Evolutionary conservation across 805 yeast species (phyloP).

Genomic region (Saturnispora serradocipensis): DNA sequence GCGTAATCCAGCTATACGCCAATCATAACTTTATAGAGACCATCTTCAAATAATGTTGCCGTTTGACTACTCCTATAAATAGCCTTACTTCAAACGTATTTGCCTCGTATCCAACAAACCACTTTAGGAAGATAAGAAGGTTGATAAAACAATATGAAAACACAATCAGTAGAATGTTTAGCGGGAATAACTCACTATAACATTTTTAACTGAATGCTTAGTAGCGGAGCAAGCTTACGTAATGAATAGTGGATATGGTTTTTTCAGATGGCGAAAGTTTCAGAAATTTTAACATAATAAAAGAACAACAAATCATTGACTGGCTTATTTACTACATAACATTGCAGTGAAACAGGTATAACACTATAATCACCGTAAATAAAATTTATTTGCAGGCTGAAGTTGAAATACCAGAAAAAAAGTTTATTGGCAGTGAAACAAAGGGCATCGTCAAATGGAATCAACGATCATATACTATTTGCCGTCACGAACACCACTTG

Average conservation of each 20-base stretch:
- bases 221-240: not conserved
- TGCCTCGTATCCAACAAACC: no score
- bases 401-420: no score
- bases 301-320: not conserved
- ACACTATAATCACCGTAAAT: not conserved
- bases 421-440: not conserved
- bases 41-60: no score
- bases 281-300: not conserved
- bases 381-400: not conserved
- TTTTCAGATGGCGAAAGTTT: not conserved
- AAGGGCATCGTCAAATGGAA: constrained; percentile 7
- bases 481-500: constrained; percentile 65
- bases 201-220: not conserved
- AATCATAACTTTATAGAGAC: no score
- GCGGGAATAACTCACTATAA: no score
- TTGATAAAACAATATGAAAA: no score
- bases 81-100: no score
- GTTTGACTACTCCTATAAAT: no score
- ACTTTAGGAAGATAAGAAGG: no score
- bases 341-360: not conserved
- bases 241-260: no score
- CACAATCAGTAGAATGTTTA: no score
- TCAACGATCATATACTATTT: constrained; percentile 12
- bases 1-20: no score
- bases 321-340: not conserved